Evolutionary conservation across 2,329 filamentous ascomycete species (phyloP), one percentile per base, ranked within the genome.

Genomic region (Penicillium sp.): DNA sequence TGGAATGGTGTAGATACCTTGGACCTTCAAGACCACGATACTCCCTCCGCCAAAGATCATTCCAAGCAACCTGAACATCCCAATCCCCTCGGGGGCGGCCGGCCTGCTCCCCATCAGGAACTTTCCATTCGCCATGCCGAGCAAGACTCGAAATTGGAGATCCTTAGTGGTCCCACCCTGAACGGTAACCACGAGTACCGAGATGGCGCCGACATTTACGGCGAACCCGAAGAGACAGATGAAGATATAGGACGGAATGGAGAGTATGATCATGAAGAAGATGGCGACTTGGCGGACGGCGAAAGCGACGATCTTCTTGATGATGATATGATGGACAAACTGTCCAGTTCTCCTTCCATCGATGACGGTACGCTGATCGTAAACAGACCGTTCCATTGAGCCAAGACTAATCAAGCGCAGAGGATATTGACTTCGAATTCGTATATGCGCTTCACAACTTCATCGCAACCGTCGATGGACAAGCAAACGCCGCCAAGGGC

Each of bases 391-490:
- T 35, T 6, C n/a, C 12, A 20, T 31, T 17, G 17, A 31, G 22
- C 20, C 15, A 11, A 38, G 12, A 88, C 92, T 96, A 92, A 96
- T 90, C 86, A 84, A 84, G 89, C 78, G 77, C 83, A 98, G 95
- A 99, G 86, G 95, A 99, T 73, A 99, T 99, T 78, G 95, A 99
- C 83, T 98, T 99, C 82, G 94, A 98, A 76, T 98, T 98, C 79
- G 95, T 99, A 62, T 99, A 99, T 80, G 95, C 95, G 31, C 83
- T 99, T 59, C 95, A 98, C 76, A 99, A 94, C 2, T 99, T 99
- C 72, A 91, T 97, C 65, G 95, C 95, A 31, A 98, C 95, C 0
- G 95, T 99, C 51, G 95, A 99, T 78, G 95, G 95, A 31, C 95
- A 99, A 78, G 95, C 95, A 63, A 99, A 98, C 81, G 95, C 95